Percentiles rank a stretch among this genome's conserved stretches.
These are phyloP conservation scores for Austroboletus rostrupii DNA, from an alignment of 1,284 basidiomycete genomes.

Conservation along the genomic window DNA sequence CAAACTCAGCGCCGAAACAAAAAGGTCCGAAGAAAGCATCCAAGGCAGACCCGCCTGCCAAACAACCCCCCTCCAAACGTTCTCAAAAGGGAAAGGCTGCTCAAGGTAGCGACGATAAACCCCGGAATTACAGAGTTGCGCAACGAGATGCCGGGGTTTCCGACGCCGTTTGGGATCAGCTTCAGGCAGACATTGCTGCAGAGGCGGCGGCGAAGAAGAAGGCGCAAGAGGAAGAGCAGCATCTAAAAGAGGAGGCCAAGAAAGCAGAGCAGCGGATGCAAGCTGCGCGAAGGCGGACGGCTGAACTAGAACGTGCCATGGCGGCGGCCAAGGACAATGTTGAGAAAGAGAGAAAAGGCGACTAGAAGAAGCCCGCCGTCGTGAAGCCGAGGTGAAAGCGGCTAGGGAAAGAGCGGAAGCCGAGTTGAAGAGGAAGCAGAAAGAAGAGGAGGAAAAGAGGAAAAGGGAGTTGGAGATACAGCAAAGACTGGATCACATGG, in stretches of 20 bases:
- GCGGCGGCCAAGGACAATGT: conserved; percentile 18
- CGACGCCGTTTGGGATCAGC: conserved; percentile 43
- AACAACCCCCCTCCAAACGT: background rate
- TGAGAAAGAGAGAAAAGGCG: conserved; percentile 17
- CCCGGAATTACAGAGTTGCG: background rate
- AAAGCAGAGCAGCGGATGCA: conserved; percentile 14
- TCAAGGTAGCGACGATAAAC: background rate
- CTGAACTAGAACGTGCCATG: conserved; percentile 13
- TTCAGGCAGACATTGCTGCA: conserved; percentile 38
- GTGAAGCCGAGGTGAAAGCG: conserved; percentile 23
- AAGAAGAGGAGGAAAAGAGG: conserved; percentile 35
- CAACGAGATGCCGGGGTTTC: conserved; percentile 45
- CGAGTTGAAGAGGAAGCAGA: conserved; percentile 34
- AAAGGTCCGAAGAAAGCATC: background rate
- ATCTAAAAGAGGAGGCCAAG: conserved; percentile 17
- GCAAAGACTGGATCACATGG: conserved; percentile 44
- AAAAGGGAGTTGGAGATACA: conserved; percentile 40
- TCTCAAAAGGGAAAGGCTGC: background rate
- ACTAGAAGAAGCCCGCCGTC: conserved; percentile 22
- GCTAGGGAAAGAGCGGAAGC: conserved; percentile 33
- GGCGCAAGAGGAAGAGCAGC: conserved; percentile 27
- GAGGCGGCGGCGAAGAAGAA: conserved; percentile 20
- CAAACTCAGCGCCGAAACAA: background rate
- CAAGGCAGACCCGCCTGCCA: too few relatives aligned
- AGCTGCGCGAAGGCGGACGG: background rate